Evolutionary conservation across 2,329 filamentous ascomycete genomes (phyloP).

Genomic region (Colletotrichum sp.): DNA sequence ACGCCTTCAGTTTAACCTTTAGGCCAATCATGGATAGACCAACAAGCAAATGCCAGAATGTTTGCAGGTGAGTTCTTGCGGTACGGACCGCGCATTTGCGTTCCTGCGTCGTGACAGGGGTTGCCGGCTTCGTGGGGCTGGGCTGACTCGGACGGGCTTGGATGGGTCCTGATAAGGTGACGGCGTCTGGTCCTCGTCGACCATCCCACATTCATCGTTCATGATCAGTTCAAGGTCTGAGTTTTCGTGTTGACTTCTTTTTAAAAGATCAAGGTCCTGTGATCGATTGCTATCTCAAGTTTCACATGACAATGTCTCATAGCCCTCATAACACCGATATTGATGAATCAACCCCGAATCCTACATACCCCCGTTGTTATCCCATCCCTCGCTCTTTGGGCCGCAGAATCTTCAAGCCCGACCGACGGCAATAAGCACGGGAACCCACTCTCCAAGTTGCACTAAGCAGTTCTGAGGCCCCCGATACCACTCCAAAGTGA

Average conservation of each 20-base stretch:
- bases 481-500: background rate
- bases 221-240: background rate
- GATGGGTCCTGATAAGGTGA: background rate
- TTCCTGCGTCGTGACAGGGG: background rate
- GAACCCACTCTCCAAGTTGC: background rate
- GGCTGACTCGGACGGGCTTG: background rate
- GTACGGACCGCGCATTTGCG: background rate
- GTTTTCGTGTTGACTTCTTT: background rate
- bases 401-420: background rate
- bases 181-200: background rate
- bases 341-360: background rate
- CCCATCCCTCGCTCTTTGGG: background rate
- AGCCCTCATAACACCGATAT: background rate
- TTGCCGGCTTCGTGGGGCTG: background rate
- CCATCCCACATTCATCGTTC: background rate
- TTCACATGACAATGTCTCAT: background rate
- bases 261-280: fast-evolving
- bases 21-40: background rate
- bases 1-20: background rate
- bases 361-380: background rate
- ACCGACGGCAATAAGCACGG: background rate
- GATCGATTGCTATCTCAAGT: background rate
- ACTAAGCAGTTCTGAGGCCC: background rate
- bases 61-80: background rate
- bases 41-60: background rate